Base-by-base conservation (phyloP, 2,329 filamentous ascomycete species). In the Phyllosticta citrichinensis region DNA sequence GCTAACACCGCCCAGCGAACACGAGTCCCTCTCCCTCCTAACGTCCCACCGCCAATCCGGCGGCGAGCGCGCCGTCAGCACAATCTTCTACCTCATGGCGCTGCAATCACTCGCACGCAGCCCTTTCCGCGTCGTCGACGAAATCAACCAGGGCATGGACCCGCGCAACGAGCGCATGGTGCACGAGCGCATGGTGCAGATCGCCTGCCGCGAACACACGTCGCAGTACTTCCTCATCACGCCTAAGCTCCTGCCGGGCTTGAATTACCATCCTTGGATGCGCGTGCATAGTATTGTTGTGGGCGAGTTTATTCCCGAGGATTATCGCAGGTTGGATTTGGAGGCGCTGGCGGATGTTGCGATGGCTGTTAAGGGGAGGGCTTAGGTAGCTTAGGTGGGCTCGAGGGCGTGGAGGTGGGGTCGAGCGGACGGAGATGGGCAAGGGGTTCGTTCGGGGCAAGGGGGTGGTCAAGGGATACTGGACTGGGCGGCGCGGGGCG, bases 81-180 rank as follows among this genome's bases (percentile, higher is more conserved):
- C 94, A 14, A 96, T 97, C 70, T 99, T 97, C 81, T 99, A 95
- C 77, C 89, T 99, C 61, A 97, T 99, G 92, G 91, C 94, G 5
- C 83, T 99, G 25, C 94, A 99, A 74, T 89, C 89, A 56, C 86
- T 99, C 68, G 93, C 94, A 17, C 88, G 91, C 68, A 91, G 92
- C 3, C 94, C 94, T 1, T 99, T 99, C 83, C 91, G 94, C 58
- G 93, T 99, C 56, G 94, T 99, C 62, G 94, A 99, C 75, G 94
- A 99, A 77, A 99, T 99, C 80, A 99, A 99, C 71, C 94, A 99
- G 76, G 94, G 94, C 66, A 99, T 99, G 94, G 94, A 99, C 73
- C 94, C 93, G 52, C 87, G 94, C 68, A 99, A 99, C 75, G 94
- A 99, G 76, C 89, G 94, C 67, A 95, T 97, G 84, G 92, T 99